phyloP scores from a whole-genome alignment of 768 basidiomycete genomes.

The Paxillus ammoniavirescens region DNA sequence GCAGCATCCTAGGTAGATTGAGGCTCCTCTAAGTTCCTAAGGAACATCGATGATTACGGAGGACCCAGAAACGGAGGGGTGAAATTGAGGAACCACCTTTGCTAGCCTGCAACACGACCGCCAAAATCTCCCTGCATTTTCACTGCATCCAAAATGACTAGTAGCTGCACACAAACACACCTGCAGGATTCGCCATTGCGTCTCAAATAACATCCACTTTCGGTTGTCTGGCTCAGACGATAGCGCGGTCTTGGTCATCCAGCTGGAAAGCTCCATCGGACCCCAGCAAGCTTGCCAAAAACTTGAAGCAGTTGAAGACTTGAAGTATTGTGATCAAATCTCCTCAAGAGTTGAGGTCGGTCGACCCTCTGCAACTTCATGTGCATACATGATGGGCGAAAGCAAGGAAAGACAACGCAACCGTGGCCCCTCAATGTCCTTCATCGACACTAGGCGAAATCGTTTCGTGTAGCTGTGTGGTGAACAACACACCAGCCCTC shows the following conservation, averaged over 20 bases:
- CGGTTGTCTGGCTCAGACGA: background rate
- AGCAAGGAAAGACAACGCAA: background rate
- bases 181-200: background rate
- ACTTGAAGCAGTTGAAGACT: too few species aligned
- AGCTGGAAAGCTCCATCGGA: background rate
- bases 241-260: background rate
- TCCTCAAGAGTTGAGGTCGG: background rate
- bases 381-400: background rate
- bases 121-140: constrained; percentile 1
- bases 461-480: too few species aligned
- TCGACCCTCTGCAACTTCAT: background rate
- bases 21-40: too few species aligned
- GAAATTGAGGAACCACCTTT: too few species aligned
- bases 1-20: too few species aligned
- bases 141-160: background rate
- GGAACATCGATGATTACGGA: too few species aligned
- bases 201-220: background rate
- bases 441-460: too few species aligned
- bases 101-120: too few species aligned
- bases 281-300: background rate
- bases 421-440: too few species aligned
- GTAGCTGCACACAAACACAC: background rate
- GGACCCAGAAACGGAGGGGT: too few species aligned
- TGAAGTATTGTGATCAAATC: background rate
- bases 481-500: too few species aligned